Percentiles rank a stretch among this genome's conserved stretches.
Evolutionary conservation across 192 early-diverging fungal species (phyloP).

Genomic region (Entophlyctis luteolus): DNA sequence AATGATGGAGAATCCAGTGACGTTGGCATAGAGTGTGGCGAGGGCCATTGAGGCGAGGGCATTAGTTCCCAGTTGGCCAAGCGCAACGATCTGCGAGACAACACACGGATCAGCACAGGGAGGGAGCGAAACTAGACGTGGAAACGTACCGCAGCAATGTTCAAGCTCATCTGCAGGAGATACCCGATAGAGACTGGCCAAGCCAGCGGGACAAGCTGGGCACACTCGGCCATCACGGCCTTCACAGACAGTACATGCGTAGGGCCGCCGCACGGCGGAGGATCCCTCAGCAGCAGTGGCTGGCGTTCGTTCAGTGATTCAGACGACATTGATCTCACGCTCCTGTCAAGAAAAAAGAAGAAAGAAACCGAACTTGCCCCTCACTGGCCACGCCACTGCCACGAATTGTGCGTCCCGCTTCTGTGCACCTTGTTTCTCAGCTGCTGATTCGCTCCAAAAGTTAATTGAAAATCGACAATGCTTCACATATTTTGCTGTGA

Average conservation of each 20-base stretch:
- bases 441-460: no score
- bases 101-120: no score
- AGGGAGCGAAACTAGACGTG: neutral
- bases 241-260: neutral
- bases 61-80: constrained; percentile 14
- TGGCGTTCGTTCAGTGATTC: neutral
- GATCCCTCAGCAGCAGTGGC: neutral
- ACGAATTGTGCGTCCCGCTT: no score
- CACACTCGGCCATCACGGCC: constrained; percentile 16
- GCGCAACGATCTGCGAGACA: constrained; percentile 3
- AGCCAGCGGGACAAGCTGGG: constrained; percentile 29
- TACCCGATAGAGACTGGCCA: constrained; percentile 49
- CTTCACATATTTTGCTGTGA: no score
- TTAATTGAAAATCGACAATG: no score
- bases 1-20: constrained; percentile 40
- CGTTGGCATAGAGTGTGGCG: constrained; percentile 17
- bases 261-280: neutral
- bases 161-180: constrained; percentile 24
- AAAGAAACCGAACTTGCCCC: no score
- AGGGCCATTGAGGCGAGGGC: constrained; percentile 17
- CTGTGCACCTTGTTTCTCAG: no score
- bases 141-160: neutral
- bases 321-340: no score
- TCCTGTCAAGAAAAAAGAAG: no score
- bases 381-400: no score